Conservation (phyloP, 495 filamentous ascomycete genomes). For the Lichenothelia convexa region DNA sequence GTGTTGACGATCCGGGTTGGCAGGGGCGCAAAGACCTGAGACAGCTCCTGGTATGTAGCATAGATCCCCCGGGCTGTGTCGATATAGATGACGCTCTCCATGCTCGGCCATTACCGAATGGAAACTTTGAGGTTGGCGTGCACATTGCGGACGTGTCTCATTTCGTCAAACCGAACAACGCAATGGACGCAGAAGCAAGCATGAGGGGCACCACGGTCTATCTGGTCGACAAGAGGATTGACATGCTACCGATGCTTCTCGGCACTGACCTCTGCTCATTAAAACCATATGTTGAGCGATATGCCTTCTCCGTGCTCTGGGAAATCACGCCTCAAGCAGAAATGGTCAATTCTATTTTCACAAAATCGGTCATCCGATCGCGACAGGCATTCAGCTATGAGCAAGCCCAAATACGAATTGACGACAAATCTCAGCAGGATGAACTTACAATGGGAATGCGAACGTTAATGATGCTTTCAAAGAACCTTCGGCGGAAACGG, state of each 20-base stretch:
- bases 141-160: constrained; percentile 98
- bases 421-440: constrained; percentile 69
- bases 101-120: constrained; percentile 66
- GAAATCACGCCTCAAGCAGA: constrained; percentile 75
- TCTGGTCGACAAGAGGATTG: constrained; percentile 94
- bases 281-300: constrained; percentile 94
- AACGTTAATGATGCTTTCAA: constrained; percentile 68
- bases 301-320: constrained; percentile 90
- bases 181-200: constrained; percentile 91
- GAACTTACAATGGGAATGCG: constrained; percentile 84
- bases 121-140: constrained; percentile 93
- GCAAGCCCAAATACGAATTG: constrained; percentile 80
- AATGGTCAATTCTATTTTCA: constrained; percentile 64
- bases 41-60: constrained; percentile 81
- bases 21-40: constrained; percentile 64
- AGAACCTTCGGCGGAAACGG: constrained; percentile 85
- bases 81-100: constrained; percentile 98
- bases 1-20: constrained; percentile 67
- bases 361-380: constrained; percentile 96
- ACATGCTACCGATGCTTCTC: constrained; percentile 92
- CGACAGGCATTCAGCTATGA: constrained; percentile 97
- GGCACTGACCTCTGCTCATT: constrained; percentile 93
- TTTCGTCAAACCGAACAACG: constrained; percentile 90
- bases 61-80: constrained; percentile 88
- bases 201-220: constrained; percentile 92